A percentile compares a stretch with the other conserved stretches of the same genome.
Conservation (phyloP, 148 eudicot species). For the Chenopodium quinoa region DNA sequence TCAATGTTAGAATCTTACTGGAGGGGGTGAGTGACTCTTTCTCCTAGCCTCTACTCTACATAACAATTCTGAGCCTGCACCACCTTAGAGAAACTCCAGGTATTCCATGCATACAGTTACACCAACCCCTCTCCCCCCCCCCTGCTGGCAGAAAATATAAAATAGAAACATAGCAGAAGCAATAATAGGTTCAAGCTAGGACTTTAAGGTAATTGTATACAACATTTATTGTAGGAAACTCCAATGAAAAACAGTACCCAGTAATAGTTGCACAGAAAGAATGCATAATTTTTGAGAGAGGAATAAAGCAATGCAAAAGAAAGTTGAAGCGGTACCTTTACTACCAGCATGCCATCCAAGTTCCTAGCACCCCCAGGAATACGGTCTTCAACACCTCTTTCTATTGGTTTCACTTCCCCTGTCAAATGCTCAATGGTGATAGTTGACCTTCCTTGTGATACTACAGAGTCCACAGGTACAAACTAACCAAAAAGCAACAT, state of each 20-base stretch:
- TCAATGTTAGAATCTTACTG: neutral
- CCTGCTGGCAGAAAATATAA: no score
- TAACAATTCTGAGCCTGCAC: no score
- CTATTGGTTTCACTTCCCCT: constrained; percentile 92
- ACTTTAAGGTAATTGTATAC: neutral
- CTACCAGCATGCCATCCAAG: constrained; percentile 95
- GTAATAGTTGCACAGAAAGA: neutral
- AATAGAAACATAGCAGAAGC: no score
- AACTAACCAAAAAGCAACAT: constrained; percentile 52
- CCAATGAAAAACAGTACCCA: neutral
- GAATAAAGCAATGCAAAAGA: neutral
- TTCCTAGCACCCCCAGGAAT: constrained; percentile 99
- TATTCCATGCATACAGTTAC: no score
- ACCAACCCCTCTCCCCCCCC: no score
- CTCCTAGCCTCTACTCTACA: no score
- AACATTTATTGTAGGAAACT: neutral
- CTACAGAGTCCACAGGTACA: constrained; percentile 97
- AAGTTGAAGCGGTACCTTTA: constrained; percentile 51
- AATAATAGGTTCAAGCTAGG: neutral
- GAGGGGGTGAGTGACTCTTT: no score
- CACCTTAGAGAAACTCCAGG: no score
- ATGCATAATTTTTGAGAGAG: neutral
- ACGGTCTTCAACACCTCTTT: constrained; percentile 64
- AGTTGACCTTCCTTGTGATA: constrained; percentile 87
- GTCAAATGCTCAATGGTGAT: constrained; percentile 96